Evolutionary conservation across 768 basidiomycete species (phyloP), one percentile per base, ranked within the genome.

Genomic region (Dictyophora rubrovolvata): DNA sequence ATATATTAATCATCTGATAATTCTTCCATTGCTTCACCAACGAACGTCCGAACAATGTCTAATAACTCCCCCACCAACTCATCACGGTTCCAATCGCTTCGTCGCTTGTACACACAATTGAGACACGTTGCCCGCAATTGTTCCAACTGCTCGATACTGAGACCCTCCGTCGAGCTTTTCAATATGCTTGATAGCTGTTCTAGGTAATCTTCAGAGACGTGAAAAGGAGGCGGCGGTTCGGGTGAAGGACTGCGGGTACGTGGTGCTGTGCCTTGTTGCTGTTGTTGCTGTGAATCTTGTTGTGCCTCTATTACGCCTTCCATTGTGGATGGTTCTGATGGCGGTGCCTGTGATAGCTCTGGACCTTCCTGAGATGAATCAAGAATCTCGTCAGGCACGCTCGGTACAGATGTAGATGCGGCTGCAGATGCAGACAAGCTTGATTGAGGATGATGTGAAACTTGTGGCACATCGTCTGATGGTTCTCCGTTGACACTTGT

Each of bases 81-180:
- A 64, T 81, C 79, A 50, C 94, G 77, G 66, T 96, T 81, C 96
- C 96, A 99, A 35, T 87, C 86, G 12, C 75, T 73, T 36, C 93
- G 73, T 62, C 82, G 83, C 28, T 82, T 75, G 94, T 94, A 99
- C n/a, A 97, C 77, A 53, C 75, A 75, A 47, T 84, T 82, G 22
- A 93, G 79, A 64, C 84, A 87, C 1, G 80, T 83, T 8, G 96
- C 94, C 5, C 96, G 82, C 6, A 99, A 77, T 70, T 98, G 93
- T 68, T 98, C 96, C 6, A 99, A 79, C 67, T 95, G 84, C 67
- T 99, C 96, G 53, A 97, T 77, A 22, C 77, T 89, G 48, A 97
- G 73, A 0, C 67, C 68, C 6, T 61, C 68, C 1, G 95, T 96
- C 49, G 68, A 68, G 17, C 79, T 73, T 36, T 72, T 72, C 23